Conservation (phyloP, 75 land plant genomes). For the Adiantum capillusveneris region DNA sequence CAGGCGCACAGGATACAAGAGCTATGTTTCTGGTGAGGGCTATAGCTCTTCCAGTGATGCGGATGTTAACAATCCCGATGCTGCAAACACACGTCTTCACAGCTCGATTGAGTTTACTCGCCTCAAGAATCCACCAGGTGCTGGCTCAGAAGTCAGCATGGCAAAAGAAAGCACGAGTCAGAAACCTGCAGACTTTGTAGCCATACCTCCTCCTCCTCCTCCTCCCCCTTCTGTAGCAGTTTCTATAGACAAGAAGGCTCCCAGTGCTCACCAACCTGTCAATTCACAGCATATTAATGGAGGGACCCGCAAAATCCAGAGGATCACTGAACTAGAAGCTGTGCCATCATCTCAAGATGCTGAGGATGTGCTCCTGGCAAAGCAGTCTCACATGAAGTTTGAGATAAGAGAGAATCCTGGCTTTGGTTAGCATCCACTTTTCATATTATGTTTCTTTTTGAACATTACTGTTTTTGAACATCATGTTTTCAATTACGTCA, state of each 20-base stretch:
- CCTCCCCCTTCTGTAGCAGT: conserved; percentile 9
- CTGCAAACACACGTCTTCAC: conserved; percentile 4
- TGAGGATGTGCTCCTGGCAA: conserved; percentile 40
- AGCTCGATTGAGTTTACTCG: not conserved
- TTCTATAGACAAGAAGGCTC: not conserved
- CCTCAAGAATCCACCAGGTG: not conserved
- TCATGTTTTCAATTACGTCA: no score
- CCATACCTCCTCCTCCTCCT: conserved; percentile 10
- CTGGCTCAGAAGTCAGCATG: not conserved
- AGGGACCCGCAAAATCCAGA: conserved; percentile 4
- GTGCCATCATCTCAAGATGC: conserved; percentile 37
- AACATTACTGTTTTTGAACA: no score
- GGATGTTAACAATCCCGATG: conserved; percentile 12
- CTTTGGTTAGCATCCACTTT: conserved; percentile 49
- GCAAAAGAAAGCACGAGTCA: no score
- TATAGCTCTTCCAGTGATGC: conserved; percentile 22
- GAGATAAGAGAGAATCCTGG: conserved; percentile 90
- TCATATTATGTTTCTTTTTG: no score
- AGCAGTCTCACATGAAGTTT: conserved; percentile 82
- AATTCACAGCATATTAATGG: conserved; percentile 10
- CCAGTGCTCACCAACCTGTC: conserved; percentile 22
- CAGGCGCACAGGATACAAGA: conserved; percentile 72
- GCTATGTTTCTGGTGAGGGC: conserved; percentile 66
- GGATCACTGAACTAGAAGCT: conserved; percentile 34
- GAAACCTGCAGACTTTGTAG: not conserved